Conservation (phyloP, 2,329 filamentous ascomycete genomes). For the Pseudogymnoascus sp. region DNA sequence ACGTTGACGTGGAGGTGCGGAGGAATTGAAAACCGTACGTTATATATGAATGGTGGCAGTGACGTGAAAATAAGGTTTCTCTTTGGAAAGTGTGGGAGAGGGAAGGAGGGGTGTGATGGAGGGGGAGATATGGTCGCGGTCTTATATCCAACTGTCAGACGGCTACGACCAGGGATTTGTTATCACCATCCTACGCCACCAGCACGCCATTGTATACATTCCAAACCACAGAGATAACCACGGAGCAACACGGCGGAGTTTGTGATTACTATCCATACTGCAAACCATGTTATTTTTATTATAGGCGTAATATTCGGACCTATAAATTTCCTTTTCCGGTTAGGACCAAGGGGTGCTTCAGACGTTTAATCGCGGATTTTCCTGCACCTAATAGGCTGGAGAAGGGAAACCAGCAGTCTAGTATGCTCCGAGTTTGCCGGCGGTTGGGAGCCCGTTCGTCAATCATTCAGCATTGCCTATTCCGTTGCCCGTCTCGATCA, state of each 20-base stretch:
- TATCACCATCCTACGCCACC: neutral
- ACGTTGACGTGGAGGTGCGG: neutral
- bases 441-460: too few relatives aligned
- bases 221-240: neutral
- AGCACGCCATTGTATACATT: neutral
- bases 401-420: too few relatives aligned
- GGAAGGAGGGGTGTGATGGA: neutral
- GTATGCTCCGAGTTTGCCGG: too few relatives aligned
- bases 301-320: neutral
- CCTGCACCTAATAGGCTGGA: too few relatives aligned
- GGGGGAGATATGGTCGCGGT: neutral
- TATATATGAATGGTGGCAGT: neutral
- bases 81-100: neutral
- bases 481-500: too few relatives aligned
- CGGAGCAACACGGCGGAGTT: neutral
- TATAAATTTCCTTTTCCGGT: too few relatives aligned
- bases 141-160: neutral
- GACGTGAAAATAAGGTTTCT: constrained; percentile 1
- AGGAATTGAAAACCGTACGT: neutral
- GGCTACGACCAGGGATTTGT: neutral
- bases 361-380: too few relatives aligned
- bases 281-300: neutral
- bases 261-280: neutral
- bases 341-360: too few relatives aligned
- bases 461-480: too few relatives aligned